A percentile compares a stretch with the other conserved stretches of the same genome.
Conservation (phyloP, 2,329 filamentous ascomycete species). For the Trichoderma asperellum region DNA sequence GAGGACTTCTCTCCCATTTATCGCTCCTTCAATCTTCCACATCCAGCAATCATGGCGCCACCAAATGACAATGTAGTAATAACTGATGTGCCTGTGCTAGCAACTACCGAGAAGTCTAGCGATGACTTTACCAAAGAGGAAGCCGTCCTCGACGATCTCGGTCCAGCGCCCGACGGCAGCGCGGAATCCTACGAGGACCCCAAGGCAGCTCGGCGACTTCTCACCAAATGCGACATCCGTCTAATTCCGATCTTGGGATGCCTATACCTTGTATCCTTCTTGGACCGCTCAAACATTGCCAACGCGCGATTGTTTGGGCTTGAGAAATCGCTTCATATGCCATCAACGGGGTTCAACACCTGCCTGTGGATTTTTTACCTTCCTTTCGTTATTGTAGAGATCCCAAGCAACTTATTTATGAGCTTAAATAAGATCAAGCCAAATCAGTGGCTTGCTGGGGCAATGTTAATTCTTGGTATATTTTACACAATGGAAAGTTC, state of each 20-base stretch:
- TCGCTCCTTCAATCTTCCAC: not conserved
- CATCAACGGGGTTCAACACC: not conserved
- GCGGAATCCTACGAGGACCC: not conserved
- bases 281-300: constrained; percentile 57
- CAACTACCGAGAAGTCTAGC: not conserved
- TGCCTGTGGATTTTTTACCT: constrained; percentile 19
- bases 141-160: not conserved
- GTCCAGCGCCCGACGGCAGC: not conserved
- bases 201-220: not conserved
- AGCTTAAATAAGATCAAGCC: constrained; percentile 11
- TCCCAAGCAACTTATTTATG: constrained; percentile 16
- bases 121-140: not conserved
- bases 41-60: not conserved
- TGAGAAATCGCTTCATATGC: constrained; percentile 2
- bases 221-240: constrained; percentile 33
- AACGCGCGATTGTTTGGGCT: constrained; percentile 1
- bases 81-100: not conserved
- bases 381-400: constrained; percentile 7
- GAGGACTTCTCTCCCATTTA: not conserved
- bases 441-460: constrained; percentile 6
- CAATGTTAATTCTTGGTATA: constrained; percentile 10
- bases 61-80: not conserved
- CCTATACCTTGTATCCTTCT: constrained; percentile 60
- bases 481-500: not conserved
- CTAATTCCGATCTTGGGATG: constrained; percentile 56